Evolutionary conservation across 441 rosid genomes (phyloP), one percentile per base, ranked within the genome.

Genomic region (Gossypium schwendimanii): DNA sequence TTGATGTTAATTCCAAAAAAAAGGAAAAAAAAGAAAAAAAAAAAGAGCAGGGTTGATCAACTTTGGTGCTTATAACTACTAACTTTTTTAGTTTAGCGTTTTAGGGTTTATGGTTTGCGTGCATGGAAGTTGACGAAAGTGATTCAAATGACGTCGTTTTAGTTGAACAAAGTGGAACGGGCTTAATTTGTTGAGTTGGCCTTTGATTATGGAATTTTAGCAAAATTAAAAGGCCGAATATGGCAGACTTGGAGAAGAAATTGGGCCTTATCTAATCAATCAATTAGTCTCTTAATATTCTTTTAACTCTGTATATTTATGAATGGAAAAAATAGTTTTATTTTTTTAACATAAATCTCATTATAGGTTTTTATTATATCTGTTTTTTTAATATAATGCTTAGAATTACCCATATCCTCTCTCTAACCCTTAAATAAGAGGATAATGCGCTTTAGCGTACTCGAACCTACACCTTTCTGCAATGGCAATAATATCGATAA

Each of bases 101-200:
- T 67, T 67, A 67, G 59, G 71, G 59, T 67, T 67, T 26, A 49
- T 26, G 24, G 44, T 17, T 63, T 39, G 50, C 4, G 52, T 10
- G 12, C 12, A 4, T 8, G 3, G 1, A 14, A 17, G 50, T 21
- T 58, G 54, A 53, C 39, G 36, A 3, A 11, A 21, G 39, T 3
- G 2, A 7, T 6, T 6, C 9, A 60, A 60, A 31, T 59, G 54
- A 21, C 73, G n/a, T 39, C 64, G 73, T 53, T 55, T 58, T 8
- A 8, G 6, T 0, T 2, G 5, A 3, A 0, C 23, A 21, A 23
- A 10, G 3, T n/a, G 4, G 11, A 21, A 41, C 7, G 36, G 33
- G 14, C 64, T 67, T 49, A 4, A 9, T 49, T 68, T 18, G 10
- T 47, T 66, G 55, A 20, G 44, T 18, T 52, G 44, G 58, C 47